Base-by-base conservation (phyloP, 805 yeast species). In the Candida bentonensis region DNA sequence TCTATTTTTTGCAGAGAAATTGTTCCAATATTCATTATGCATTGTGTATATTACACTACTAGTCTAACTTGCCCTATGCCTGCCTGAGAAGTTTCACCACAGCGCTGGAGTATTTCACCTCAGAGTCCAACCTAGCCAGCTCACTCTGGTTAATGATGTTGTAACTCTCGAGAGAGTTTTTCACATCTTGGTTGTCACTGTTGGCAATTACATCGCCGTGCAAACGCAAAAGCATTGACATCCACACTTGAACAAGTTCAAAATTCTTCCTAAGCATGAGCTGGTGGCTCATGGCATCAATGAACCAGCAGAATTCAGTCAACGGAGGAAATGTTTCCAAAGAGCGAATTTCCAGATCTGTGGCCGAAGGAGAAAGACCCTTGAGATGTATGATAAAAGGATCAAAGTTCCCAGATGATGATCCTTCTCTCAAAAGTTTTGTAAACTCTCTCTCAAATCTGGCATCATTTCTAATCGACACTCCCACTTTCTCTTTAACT, bases 341-440 rank as follows among this genome's bases (percentile, higher is more conserved):
- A 2, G 96, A 81, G 54, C 94, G 77, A 46, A 92, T 77, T 61
- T 92, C 99, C 46, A 92, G 61, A 59, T 92, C 97, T 22, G 86
- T 70, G 2, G 73, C 63, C 1, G 95, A 70, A 3, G 96, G 95
- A 0, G 95, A 70, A 28, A 84, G 70, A 2, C 58, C 56, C 7
- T 77, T 66, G 25, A 92, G 58, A 53, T 67, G 73, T 1, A 59
- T 55, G 47, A 86, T 66, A 56, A 89, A 80, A 15, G 55, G 64
- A 1, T 59, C 46, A 52, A 64, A 79, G 45, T 78, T 70, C 0
- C 48, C 50, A 0, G 47, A 21, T 23, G 61, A 63, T 3, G 67
- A 51, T 3, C 78, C 74, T 51, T 70, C 73, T 55, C 89, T 72
- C 39, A 87, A 65, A 39, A 73, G 59, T 47, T 64, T 72, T 2